Percentiles rank a stretch among this genome's conserved stretches.
Evolutionary conservation across 2,329 filamentous ascomycete genomes (phyloP).

Genomic region (Trichophyton mentagrophytes): DNA sequence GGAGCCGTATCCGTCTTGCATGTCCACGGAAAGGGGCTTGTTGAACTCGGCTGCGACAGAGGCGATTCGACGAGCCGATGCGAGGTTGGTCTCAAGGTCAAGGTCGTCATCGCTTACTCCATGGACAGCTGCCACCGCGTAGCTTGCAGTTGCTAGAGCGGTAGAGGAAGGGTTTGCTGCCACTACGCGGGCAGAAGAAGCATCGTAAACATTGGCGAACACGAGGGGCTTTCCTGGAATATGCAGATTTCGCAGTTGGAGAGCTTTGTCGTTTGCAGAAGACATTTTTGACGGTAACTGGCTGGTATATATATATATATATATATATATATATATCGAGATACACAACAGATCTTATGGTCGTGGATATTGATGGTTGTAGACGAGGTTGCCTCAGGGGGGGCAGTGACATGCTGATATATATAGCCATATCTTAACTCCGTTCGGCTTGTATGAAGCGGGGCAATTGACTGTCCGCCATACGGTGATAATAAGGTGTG

Average conservation of each 20-base stretch:
- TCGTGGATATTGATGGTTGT: too few species aligned
- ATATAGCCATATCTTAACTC: background rate
- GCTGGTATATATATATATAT: too few species aligned
- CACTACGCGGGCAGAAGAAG: constrained; percentile 35
- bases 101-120: constrained; percentile 39
- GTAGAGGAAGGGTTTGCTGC: constrained; percentile 22
- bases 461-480: background rate
- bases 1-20: constrained; percentile 49
- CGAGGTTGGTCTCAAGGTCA: constrained; percentile 40
- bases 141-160: constrained; percentile 41
- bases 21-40: constrained; percentile 44
- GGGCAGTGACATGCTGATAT: background rate
- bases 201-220: constrained; percentile 45
- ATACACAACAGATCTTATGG: too few species aligned
- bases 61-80: constrained; percentile 35
- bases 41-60: constrained; percentile 29
- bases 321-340: too few species aligned
- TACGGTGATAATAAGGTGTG: background rate
- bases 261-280: constrained; percentile 7
- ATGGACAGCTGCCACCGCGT: constrained; percentile 37
- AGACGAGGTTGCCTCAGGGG: background rate
- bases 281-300: background rate
- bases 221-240: constrained; percentile 39
- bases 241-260: constrained; percentile 31
- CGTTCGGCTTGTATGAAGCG: background rate